phyloP scores from a whole-genome alignment of 2,329 filamentous ascomycete genomes.

The Arthrobotrys entomopaga region DNA sequence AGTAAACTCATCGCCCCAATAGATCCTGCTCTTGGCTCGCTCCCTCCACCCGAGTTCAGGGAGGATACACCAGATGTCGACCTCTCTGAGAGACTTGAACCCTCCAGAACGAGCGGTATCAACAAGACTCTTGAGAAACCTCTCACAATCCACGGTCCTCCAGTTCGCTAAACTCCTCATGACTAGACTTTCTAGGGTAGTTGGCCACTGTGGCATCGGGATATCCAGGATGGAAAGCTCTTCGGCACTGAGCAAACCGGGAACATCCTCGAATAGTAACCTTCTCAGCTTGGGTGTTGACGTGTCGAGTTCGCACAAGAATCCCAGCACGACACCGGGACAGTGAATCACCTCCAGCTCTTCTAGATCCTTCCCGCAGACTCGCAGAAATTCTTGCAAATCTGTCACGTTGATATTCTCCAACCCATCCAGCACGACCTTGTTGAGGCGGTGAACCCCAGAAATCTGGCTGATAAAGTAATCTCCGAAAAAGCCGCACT shows the following conservation, averaged over 20 bases:
- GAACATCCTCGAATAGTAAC: slow-evolving; percentile 43
- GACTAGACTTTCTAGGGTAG: slow-evolving; percentile 33
- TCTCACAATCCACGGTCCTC: slow-evolving; percentile 38
- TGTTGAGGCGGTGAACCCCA: slow-evolving; percentile 28
- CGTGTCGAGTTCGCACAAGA: slow-evolving; percentile 38
- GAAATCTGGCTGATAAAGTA: slow-evolving; percentile 41
- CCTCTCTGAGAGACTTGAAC: slow-evolving; percentile 39
- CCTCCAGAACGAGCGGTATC: slow-evolving; percentile 26
- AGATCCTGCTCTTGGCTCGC: slow-evolving; percentile 35
- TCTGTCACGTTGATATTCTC: slow-evolving; percentile 15
- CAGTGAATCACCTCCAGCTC: slow-evolving; percentile 40
- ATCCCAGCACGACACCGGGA: slow-evolving; percentile 17
- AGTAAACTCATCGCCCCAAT: slow-evolving; percentile 49
- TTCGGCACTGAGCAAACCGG: slow-evolving; percentile 17
- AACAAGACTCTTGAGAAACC: slow-evolving; percentile 33
- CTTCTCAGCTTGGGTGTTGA: slow-evolving; percentile 34
- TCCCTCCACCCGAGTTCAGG: slow-evolving; percentile 49
- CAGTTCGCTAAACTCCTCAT: slow-evolving; percentile 49
- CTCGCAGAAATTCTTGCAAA: slow-evolving; percentile 25
- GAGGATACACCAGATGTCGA: slow-evolving; percentile 51
- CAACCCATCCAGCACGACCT: slow-evolving; percentile 20
- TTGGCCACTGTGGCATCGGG: slow-evolving; percentile 41
- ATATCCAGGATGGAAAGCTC: slow-evolving; percentile 34
- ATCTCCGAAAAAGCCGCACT: slow-evolving; percentile 32
- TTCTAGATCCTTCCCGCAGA: slow-evolving; percentile 28